phyloP scores from a whole-genome alignment of 1,139 yeast species.

The Yamadazyma spencermartinsiae region DNA sequence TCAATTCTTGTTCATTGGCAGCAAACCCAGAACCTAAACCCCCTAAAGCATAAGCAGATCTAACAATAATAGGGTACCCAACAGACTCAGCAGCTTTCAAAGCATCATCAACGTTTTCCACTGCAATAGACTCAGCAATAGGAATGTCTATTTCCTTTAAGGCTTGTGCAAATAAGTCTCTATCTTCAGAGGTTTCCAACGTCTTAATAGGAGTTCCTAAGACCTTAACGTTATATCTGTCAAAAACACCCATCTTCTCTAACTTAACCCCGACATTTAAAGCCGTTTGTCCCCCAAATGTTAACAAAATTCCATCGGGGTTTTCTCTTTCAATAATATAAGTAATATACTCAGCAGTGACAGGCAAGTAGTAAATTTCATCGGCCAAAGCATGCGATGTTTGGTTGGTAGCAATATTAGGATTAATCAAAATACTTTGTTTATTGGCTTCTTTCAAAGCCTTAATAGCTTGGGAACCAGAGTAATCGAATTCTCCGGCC shows the following conservation, averaged over 20 bases:
- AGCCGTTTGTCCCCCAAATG: conserved; percentile 99
- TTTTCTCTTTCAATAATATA: conserved; percentile 92
- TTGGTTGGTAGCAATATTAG: conserved; percentile 97
- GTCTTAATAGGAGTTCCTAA: conserved; percentile 97
- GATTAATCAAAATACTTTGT: conserved; percentile 84
- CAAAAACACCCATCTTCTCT: conserved; percentile 91
- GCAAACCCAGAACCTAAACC: conserved; percentile 99
- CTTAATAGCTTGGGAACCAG: conserved; percentile 97
- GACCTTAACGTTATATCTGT: conserved; percentile 88
- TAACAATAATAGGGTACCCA: conserved; percentile 95
- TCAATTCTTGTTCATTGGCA: conserved; percentile 73
- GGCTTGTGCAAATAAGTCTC: conserved; percentile 94
- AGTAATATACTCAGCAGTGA: conserved; percentile 92
- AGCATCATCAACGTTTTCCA: conserved; percentile 90
- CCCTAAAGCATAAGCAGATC: conserved; percentile 97
- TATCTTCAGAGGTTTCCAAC: conserved; percentile 93
- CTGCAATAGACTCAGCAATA: conserved; percentile 95
- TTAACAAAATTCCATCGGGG: conserved; percentile 92
- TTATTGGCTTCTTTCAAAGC: conserved; percentile 91
- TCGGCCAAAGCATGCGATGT: conserved; percentile 96
- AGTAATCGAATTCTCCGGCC: conserved; percentile 98
- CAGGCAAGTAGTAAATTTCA: conserved; percentile 92
- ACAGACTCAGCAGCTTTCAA: conserved; percentile 80
- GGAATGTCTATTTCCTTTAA: conserved; percentile 91
- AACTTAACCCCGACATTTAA: conserved; percentile 93